These are phyloP conservation scores for Rhizophora apiculata DNA, from an alignment of 345 rosid species.

Conservation along the genomic window DNA sequence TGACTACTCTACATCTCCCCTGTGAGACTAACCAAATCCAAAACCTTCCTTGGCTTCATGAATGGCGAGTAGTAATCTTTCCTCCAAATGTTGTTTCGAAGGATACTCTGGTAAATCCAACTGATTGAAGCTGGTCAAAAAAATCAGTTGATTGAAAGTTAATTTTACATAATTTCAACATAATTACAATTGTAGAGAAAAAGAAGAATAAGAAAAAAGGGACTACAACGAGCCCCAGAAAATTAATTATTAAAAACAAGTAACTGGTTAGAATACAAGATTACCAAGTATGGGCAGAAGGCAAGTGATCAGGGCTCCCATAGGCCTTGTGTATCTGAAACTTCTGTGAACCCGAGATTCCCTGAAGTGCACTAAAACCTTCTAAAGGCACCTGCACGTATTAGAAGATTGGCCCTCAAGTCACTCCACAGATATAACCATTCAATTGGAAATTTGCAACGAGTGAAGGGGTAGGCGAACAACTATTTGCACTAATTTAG, in stretches of 20 bases:
- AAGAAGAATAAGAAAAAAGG: too few species aligned
- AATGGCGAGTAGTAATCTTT: slow-evolving; percentile 87
- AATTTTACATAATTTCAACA: background rate
- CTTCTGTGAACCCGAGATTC: slow-evolving; percentile 92
- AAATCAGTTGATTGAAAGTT: slow-evolving; percentile 5
- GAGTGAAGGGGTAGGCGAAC: too few species aligned
- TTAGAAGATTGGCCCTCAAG: background rate
- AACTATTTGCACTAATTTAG: too few species aligned
- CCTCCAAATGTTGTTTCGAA: slow-evolving; percentile 78
- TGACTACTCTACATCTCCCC: slow-evolving; percentile 9
- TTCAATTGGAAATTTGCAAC: too few species aligned
- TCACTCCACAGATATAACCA: background rate
- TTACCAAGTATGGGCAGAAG: slow-evolving; percentile 98
- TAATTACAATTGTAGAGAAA: background rate
- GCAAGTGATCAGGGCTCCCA: slow-evolving; percentile 85
- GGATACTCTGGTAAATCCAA: slow-evolving; percentile 97
- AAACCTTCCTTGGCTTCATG: slow-evolving; percentile 97
- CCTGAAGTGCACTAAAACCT: slow-evolving; percentile 95
- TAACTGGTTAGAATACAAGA: background rate
- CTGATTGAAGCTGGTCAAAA: slow-evolving; percentile 81
- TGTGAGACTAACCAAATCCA: slow-evolving; percentile 62
- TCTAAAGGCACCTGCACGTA: slow-evolving; percentile 80
- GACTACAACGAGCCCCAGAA: background rate
- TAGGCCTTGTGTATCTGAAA: slow-evolving; percentile 99
- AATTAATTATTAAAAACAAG: background rate